These are phyloP conservation scores for Aspergillus ostianus DNA, from an alignment of 495 filamentous ascomycete species.

Conservation along the genomic window DNA sequence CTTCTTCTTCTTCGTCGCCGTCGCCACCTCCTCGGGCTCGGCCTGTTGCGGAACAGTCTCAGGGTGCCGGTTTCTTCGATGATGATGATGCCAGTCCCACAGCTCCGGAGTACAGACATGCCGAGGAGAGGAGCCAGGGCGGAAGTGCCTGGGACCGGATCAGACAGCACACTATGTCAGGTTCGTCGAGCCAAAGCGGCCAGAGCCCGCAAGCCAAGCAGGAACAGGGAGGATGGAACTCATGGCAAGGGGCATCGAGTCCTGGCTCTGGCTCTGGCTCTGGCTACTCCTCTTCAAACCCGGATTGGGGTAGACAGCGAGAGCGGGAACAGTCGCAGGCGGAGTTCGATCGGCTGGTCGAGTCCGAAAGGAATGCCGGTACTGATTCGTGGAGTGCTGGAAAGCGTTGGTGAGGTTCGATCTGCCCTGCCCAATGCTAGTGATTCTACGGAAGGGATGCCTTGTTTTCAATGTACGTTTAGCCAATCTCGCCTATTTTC, in stretches of 20 bases:
- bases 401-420: slow-evolving; percentile 21
- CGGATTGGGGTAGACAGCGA: slow-evolving; percentile 14
- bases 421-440: not conserved
- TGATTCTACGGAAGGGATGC: not conserved
- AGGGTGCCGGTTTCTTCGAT: slow-evolving; percentile 28
- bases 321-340: slow-evolving; percentile 39
- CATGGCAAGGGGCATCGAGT: not conserved
- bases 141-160: slow-evolving; percentile 46
- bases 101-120: slow-evolving; percentile 33
- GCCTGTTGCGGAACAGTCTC: slow-evolving; percentile 4
- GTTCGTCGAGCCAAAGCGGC: not conserved
- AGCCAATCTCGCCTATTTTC: not conserved
- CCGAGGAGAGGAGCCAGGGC: slow-evolving; percentile 16
- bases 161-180: slow-evolving; percentile 26
- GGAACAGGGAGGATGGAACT: not conserved
- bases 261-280: not conserved
- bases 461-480: slow-evolving; percentile 3
- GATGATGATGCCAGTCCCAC: slow-evolving; percentile 43
- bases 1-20: not conserved
- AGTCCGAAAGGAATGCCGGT: slow-evolving; percentile 34
- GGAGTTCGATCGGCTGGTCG: slow-evolving; percentile 43
- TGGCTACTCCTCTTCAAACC: not conserved
- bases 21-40: not conserved
- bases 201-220: slow-evolving; percentile 11
- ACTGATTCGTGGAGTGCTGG: slow-evolving; percentile 1